Base-by-base conservation (phyloP, 495 filamentous ascomycete species). In the Hypoxylon fuscum region DNA sequence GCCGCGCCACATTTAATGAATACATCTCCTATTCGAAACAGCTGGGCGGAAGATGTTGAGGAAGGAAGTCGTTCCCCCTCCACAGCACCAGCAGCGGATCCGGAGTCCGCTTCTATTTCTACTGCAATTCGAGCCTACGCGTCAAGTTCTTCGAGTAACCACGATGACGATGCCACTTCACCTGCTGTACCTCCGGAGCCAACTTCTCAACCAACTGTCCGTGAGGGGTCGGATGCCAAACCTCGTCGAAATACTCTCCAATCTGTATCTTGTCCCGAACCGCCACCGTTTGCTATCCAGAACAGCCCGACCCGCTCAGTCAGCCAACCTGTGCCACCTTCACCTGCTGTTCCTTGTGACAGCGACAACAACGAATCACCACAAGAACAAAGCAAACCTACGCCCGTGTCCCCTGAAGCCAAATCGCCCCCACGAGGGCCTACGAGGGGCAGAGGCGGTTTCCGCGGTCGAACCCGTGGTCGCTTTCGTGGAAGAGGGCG, bases 241-340 rank as follows among this genome's bases (percentile, higher is more conserved):
- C 69, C 62, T 48, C 69, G 69, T 10, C 69, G 69, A 5, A 72
- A 72, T 15, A 72, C 69, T 40, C 61, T 69, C 22, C 69, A 72
- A 18, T 68, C 67, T 15, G 45, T 68, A 43, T 70, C 69, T 48
- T 72, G 67, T 44, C 58, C 69, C 2, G 69, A 70, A 3, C 60
- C 55, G n/a, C 52, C 58, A 6, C 15, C 50, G 2, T 49, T 62
- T n/a, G 50, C 53, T 54, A 47, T 62, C 20, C 56, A 55, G 14
- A 58, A 41, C 25, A 72, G 67, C 40, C 67, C 69, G 21, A 41
- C 63, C 25, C 69, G 69, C 11, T 68, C 66, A 15, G 61, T 66
- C 29, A 72, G 69, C 40, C 69, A 72, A 48, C 66, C 69, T 11
- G 12, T 65, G 14, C 66, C 69, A 17, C 62, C 51, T 17, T 61